Conservation (phyloP, 805 yeast genomes). For the Wickerhamiella hasegawae region DNA sequence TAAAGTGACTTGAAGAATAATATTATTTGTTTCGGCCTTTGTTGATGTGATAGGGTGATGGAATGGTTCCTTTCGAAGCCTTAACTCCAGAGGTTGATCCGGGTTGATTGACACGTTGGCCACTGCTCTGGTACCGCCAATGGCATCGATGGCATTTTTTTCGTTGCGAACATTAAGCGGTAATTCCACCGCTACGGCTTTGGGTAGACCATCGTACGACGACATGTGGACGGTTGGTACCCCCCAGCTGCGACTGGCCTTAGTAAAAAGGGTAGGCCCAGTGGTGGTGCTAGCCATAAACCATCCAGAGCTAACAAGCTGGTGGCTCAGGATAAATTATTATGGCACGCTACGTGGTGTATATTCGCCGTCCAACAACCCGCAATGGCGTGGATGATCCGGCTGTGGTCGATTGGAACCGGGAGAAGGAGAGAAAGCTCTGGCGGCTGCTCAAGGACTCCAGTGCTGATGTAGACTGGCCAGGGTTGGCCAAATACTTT, state of each 20-base stretch:
- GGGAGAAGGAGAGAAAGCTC: conserved; percentile 19
- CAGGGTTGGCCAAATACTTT: conserved; percentile 22
- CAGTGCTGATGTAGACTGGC: conserved; percentile 22
- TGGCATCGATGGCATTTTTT: conserved; percentile 27
- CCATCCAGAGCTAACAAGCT: too few relatives aligned
- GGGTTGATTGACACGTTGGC: conserved; percentile 21
- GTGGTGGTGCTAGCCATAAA: too few relatives aligned
- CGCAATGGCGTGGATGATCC: conserved; percentile 30
- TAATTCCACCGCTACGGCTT: conserved; percentile 57
- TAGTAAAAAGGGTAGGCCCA: too few relatives aligned
- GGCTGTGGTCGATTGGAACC: conserved; percentile 20
- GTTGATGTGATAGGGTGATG: conserved; percentile 34
- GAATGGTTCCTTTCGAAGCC: conserved; percentile 23
- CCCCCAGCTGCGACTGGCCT: too few relatives aligned
- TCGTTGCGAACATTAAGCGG: conserved; percentile 49
- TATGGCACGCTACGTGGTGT: conserved; percentile 22
- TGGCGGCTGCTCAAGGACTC: conserved; percentile 22
- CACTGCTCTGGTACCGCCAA: conserved; percentile 33
- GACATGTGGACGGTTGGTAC: too few relatives aligned
- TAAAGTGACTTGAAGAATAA: conserved; percentile 21
- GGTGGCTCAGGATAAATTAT: too few relatives aligned
- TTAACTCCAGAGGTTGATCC: conserved; percentile 21
- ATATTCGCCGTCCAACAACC: conserved; percentile 29
- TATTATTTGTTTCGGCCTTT: conserved; percentile 14
- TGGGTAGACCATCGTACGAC: too few relatives aligned